Evolutionary conservation across 2,329 filamentous ascomycete genomes (phyloP).

Genomic region (Xylaria sp.): DNA sequence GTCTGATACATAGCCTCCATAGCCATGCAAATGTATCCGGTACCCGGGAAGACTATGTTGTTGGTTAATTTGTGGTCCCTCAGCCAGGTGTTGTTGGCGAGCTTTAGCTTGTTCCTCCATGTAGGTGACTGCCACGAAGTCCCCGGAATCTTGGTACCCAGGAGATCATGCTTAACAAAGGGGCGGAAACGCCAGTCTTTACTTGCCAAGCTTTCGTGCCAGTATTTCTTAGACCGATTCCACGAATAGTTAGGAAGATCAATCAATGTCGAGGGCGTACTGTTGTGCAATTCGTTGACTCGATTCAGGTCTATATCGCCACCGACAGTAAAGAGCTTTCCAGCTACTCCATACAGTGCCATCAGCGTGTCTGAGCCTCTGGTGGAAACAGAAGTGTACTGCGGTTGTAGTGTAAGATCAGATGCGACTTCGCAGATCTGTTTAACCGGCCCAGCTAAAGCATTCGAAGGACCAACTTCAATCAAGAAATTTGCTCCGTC

Average conservation of each 20-base stretch:
- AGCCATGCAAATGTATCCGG: constrained; percentile 22
- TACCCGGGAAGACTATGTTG: constrained; percentile 4
- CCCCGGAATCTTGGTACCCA: constrained; percentile 23
- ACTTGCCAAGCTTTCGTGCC: constrained; percentile 31
- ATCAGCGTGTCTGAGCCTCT: constrained; percentile 2
- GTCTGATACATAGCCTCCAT: constrained; percentile 23
- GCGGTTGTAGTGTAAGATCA: neutral
- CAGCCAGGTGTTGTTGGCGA: constrained; percentile 52
- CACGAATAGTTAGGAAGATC: constrained; percentile 39
- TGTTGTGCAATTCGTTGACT: constrained; percentile 28
- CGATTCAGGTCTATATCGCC: neutral
- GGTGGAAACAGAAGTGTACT: neutral
- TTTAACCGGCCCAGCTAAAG: constrained; percentile 33
- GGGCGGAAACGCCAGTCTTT: constrained; percentile 28
- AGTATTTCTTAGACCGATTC: constrained; percentile 35
- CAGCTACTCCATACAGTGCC: constrained; percentile 9
- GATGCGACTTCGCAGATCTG: constrained; percentile 37
- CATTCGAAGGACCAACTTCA: constrained; percentile 37
- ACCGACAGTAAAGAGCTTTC: constrained; percentile 2
- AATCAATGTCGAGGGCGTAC: constrained; percentile 19
- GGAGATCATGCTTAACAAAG: constrained; percentile 31
- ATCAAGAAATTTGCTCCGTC: constrained; percentile 35
- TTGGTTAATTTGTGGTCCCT: constrained; percentile 54
- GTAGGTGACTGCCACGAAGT: constrained; percentile 18
- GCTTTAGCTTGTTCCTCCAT: constrained; percentile 24